These are phyloP conservation scores for Serendipita sp. DNA, from an alignment of 1,284 basidiomycete species.

Conservation along the genomic window DNA sequence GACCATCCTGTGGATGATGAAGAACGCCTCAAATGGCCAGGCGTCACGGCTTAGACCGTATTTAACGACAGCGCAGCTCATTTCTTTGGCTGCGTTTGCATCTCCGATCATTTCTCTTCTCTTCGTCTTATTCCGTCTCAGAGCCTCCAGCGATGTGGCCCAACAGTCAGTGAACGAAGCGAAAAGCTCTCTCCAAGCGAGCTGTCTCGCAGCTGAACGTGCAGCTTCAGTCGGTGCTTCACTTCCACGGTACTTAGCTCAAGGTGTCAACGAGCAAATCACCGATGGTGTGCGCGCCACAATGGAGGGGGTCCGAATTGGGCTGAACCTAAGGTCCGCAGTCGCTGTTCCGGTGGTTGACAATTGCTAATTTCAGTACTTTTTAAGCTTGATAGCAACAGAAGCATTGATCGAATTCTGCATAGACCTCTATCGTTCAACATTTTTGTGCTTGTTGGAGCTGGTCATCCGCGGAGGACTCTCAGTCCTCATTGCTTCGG, in stretches of 20 bases:
- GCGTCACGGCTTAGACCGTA: constrained; percentile 4
- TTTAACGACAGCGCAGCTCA: constrained; percentile 6
- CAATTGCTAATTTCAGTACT: constrained; percentile 12
- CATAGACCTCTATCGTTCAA: constrained; percentile 80
- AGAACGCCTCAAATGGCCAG: neutral
- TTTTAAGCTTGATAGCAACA: constrained; percentile 51
- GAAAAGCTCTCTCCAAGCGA: constrained; percentile 57
- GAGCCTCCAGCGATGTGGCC: constrained; percentile 55
- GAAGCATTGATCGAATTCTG: constrained; percentile 83
- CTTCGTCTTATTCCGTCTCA: constrained; percentile 72
- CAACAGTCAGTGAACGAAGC: constrained; percentile 53
- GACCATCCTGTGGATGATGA: neutral
- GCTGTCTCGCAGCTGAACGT: constrained; percentile 69
- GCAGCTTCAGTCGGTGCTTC: constrained; percentile 72
- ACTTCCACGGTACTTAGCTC: constrained; percentile 76
- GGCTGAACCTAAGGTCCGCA: constrained; percentile 42
- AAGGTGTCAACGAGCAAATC: constrained; percentile 69
- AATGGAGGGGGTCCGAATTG: constrained; percentile 59
- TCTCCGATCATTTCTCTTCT: constrained; percentile 75
- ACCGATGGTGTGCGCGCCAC: constrained; percentile 63
- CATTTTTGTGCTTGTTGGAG: constrained; percentile 85
- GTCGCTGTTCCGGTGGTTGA: neutral
- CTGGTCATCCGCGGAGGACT: constrained; percentile 74
- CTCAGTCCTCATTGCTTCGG: constrained; percentile 65
- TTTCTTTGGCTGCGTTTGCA: constrained; percentile 27